Conservation (phyloP, 192 early-diverging fungal genomes). For the Umbelopsis sp. region DNA sequence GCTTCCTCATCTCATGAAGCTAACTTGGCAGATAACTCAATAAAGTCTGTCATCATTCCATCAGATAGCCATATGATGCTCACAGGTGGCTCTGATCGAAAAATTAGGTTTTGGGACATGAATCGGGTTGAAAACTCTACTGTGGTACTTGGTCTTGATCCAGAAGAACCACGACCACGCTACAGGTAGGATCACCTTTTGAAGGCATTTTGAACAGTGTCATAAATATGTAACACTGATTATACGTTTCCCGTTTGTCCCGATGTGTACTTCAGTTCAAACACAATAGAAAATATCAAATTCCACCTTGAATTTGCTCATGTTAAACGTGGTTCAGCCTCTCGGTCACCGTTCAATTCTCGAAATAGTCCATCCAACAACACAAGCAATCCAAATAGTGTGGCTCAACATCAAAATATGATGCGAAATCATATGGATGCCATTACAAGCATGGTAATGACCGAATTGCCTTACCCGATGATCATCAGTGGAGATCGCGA, state of each 20-base stretch:
- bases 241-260: not conserved
- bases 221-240: not conserved
- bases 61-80: conserved; percentile 66
- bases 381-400: not conserved
- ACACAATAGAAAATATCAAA: conserved; percentile 51
- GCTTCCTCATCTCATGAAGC: conserved; percentile 58
- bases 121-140: conserved; percentile 69
- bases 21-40: conserved; percentile 56
- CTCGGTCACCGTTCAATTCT: not conserved
- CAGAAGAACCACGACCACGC: conserved; percentile 54
- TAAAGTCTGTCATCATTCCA: conserved; percentile 62
- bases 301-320: conserved; percentile 34
- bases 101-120: conserved; percentile 85
- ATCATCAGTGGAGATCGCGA: conserved; percentile 74
- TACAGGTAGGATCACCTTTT: conserved; percentile 56
- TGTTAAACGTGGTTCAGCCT: not conserved
- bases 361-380: not conserved
- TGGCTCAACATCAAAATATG: conserved; percentile 55
- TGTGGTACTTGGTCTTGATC: conserved; percentile 67
- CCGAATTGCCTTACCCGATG: conserved; percentile 74
- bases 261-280: conserved; percentile 42
- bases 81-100: conserved; percentile 80
- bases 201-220: not conserved
- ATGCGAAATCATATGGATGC: conserved; percentile 71
- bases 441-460: conserved; percentile 69